Base-by-base conservation (phyloP, 345 rosid genomes). In the Rubroshorea leprosula region DNA sequence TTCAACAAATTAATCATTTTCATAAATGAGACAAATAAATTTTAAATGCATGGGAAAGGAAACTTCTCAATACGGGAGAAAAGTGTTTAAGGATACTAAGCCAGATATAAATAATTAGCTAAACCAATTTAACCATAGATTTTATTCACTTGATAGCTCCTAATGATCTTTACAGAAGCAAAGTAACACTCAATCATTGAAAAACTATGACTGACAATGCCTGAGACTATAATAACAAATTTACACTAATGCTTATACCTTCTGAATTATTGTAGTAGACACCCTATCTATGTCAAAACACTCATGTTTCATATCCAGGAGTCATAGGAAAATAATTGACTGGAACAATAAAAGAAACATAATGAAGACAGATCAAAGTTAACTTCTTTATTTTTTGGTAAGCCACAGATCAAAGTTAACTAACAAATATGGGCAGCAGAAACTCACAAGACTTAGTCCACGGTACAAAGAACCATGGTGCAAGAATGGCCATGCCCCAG, bases 401-500 rank as follows among this genome's bases (percentile, higher is more conserved):
- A n/a, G n/a, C n/a, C n/a, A n/a, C n/a, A n/a, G n/a, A n/a, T n/a
- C n/a, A n/a, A n/a, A n/a, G n/a, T n/a, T n/a, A n/a, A n/a, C n/a
- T n/a, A n/a, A n/a, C n/a, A n/a, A n/a, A n/a, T 24, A 26, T 23
- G 22, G 60, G 60, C 26, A 61, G 73, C 49, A 66, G 66, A 64
- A 68, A 80, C 90, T 85, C 78, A 94, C 97, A 72, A 94, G 86
- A 69, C 92, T 84, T 80, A 94, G 73, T 17, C 99, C 99, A 60
- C 97, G 91, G 58, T 94, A 87, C 52, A 94, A 63, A 45, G 97
- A 94, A 49, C 97, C 96, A 67, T 94, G 97, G 62, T 94, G 97
- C 78, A 94, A 74, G 79, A 94, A 87, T 12, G 90, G 83, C 99
- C 93, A 94, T 5, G 95, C 91, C 68, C 99, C 99, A 70, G 86